Evolutionary conservation across 495 filamentous ascomycete genomes (phyloP), one percentile per base, ranked within the genome.

Genomic region (Talaromyces stipitatus): DNA sequence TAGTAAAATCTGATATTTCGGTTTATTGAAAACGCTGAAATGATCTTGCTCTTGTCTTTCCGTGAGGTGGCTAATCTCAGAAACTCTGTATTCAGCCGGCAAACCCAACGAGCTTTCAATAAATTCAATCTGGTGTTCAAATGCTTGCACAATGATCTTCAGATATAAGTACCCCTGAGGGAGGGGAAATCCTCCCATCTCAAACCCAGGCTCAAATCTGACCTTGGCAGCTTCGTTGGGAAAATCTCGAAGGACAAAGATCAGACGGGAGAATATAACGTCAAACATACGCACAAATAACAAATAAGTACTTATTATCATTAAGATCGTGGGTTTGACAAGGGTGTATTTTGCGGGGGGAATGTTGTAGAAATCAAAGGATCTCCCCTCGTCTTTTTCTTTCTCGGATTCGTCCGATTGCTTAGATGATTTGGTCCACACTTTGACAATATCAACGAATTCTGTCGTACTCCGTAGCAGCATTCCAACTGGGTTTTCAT

Each of bases 31-130:
- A 18, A 51, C 16, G 20, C 48, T 26, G 16, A 14, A 28, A 11
- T 12, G 16, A 29, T 20, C 23, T 14, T 18, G 14, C n/a, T n/a
- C n/a, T n/a, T 51, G 23, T 18, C 43, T 26, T 18, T 18, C 28
- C 2, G 27, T 16, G n/a, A 43, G 32, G 5, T 7, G 27, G 22
- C 18, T 18, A 22, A 18, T 11, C 9, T 11, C 22, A 22, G 9
- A 26, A 11, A 47, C 43, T 26, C 43, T 47, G 18, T 55, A 55
- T n/a, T 55, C 52, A 0, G 16, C 24, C 20, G 52, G 52, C 28
- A 55, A 26, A 10, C 30, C 36, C 52, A 55, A 29, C 52, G 30
- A 18, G 16, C 29, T 33, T 23, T 55, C 52, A 26, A 55, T 55
- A 1, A 18, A 20, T 3, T 22, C 32, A 3, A 55, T 14, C 52